phyloP scores from a whole-genome alignment of 208 protist species.

The Herpetomonas muscarum region DNA sequence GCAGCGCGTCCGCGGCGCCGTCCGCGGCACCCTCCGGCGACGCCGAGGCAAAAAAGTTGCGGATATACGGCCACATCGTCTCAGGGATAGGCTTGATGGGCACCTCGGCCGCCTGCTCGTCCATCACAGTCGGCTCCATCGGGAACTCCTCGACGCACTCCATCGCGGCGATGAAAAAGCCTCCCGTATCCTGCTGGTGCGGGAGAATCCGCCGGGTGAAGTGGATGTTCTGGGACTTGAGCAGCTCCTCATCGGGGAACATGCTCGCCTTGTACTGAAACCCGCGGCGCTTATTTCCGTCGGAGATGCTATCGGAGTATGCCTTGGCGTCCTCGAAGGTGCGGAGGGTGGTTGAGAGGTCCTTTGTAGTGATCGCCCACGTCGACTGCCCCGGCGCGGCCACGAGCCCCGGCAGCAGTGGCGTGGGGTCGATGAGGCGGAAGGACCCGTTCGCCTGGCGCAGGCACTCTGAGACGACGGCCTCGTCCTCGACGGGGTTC shows the following conservation, averaged over 20 bases:
- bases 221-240: slow-evolving; percentile 71
- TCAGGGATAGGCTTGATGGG: slow-evolving; percentile 42
- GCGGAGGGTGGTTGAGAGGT: slow-evolving; percentile 39
- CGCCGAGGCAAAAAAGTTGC: slow-evolving; percentile 45
- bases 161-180: slow-evolving; percentile 96
- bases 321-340: slow-evolving; percentile 58
- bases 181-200: slow-evolving; percentile 95
- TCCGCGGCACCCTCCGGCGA: background rate
- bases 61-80: slow-evolving; percentile 31
- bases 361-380: slow-evolving; percentile 80
- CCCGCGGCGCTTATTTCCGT: slow-evolving; percentile 17
- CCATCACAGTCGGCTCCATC: slow-evolving; percentile 7
- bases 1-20: slow-evolving; percentile 29
- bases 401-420: slow-evolving; percentile 68
- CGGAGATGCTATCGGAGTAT: slow-evolving; percentile 21
- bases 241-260: slow-evolving; percentile 50
- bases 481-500: slow-evolving; percentile 95
- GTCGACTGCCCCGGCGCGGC: slow-evolving; percentile 61
- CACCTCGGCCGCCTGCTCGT: slow-evolving; percentile 6
- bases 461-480: slow-evolving; percentile 87
- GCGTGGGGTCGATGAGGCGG: slow-evolving; percentile 77
- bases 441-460: slow-evolving; percentile 52
- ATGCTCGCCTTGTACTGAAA: slow-evolving; percentile 78
- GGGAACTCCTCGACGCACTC: slow-evolving; percentile 60
- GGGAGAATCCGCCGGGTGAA: slow-evolving; percentile 89